phyloP scores from a whole-genome alignment of 208 protist species.

The Polymyxa betae region DNA sequence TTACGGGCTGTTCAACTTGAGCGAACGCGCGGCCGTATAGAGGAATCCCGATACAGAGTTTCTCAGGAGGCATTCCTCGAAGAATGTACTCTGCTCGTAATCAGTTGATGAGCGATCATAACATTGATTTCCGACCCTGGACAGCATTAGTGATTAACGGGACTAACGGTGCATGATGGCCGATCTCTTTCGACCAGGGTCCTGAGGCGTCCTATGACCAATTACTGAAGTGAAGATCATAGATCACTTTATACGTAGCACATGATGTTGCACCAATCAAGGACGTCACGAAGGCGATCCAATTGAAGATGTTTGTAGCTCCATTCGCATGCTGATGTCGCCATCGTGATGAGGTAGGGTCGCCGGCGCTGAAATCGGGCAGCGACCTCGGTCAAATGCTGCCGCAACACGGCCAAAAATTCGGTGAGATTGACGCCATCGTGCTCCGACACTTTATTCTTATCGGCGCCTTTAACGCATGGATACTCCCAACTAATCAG shows the following conservation, averaged over 20 bases:
- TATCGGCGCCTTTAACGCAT: background rate
- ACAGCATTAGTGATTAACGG: conserved; percentile 21
- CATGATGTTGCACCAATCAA: conserved; percentile 9
- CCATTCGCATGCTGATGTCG: background rate
- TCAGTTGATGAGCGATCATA: background rate
- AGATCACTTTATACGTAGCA: background rate
- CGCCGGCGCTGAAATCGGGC: background rate
- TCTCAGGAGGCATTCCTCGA: background rate
- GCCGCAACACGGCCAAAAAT: background rate
- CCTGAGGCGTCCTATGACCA: conserved; percentile 12
- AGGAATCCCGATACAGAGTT: background rate
- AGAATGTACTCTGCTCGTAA: background rate
- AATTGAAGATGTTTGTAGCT: conserved; percentile 1
- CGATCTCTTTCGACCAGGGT: background rate
- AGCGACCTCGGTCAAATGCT: background rate
- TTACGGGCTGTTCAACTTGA: background rate
- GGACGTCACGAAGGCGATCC: background rate
- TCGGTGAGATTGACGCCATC: conserved; percentile 12
- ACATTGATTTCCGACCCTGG: background rate
- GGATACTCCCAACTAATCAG: conserved; percentile 14
- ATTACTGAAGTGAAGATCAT: background rate
- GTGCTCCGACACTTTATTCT: background rate
- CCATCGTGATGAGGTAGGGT: conserved; percentile 14
- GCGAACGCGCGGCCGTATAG: background rate
- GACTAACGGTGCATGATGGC: conserved; percentile 12